Evolutionary conservation across 2,329 filamentous ascomycete species (phyloP).

Genomic region (Lachnellula arida): DNA sequence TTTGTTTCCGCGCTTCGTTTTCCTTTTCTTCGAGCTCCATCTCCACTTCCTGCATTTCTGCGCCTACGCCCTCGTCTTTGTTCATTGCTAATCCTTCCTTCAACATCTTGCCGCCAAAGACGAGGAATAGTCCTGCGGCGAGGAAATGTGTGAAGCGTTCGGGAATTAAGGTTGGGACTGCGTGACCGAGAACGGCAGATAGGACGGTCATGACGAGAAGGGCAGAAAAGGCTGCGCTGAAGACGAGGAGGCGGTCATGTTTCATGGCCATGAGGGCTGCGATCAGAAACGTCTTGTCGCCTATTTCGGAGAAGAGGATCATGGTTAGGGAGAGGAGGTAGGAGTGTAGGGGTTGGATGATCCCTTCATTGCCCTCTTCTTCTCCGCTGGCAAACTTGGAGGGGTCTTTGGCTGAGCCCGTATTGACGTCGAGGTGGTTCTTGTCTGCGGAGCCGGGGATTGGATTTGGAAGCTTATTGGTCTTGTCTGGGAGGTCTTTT

Average conservation of each 20-base stretch:
- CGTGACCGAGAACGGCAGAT: conserved; percentile 87
- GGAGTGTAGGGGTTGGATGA: conserved; percentile 80
- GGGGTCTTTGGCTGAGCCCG: conserved; percentile 36
- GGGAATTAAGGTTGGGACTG: conserved; percentile 83
- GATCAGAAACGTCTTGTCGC: conserved; percentile 97
- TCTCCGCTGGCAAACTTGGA: conserved; percentile 31
- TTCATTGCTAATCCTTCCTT: conserved; percentile 86
- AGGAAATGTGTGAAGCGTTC: conserved; percentile 87
- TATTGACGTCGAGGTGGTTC: conserved; percentile 53
- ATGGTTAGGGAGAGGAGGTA: conserved; percentile 90
- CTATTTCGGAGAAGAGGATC: conserved; percentile 95
- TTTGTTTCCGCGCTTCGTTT: conserved; percentile 63
- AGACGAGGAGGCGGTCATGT: conserved; percentile 87
- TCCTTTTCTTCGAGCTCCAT: conserved; percentile 92
- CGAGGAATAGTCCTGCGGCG: conserved; percentile 77
- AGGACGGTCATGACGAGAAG: conserved; percentile 92
- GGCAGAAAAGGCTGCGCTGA: conserved; percentile 89
- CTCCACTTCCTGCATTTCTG: conserved; percentile 97
- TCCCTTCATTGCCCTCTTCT: conserved; percentile 48
- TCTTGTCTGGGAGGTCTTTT: conserved; percentile 70
- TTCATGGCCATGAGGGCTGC: conserved; percentile 99
- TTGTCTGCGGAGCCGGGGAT: conserved; percentile 62
- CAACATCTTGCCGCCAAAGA: conserved; percentile 82
- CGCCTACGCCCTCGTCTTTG: conserved; percentile 83
- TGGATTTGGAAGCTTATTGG: conserved; percentile 68